Evolutionary conservation across 352 stramenopile genomes (phyloP), one percentile per base, ranked within the genome.

Genomic region (Globisporangium nodosum): DNA sequence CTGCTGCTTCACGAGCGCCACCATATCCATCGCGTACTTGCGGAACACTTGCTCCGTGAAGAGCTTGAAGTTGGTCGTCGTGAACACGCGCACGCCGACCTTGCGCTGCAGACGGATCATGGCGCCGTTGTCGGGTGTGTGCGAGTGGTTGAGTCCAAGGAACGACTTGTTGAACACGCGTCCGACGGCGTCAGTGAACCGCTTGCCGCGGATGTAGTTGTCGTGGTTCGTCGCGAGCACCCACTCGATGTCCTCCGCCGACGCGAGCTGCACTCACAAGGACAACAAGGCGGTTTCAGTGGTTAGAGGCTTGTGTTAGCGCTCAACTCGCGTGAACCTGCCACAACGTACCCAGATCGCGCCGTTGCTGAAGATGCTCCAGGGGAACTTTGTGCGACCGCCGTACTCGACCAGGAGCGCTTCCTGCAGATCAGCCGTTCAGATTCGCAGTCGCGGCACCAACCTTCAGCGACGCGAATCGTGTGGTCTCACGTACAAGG

Each of bases 121-220:
- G 1, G 33, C 33, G 33, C 33, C 33, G 9, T 37, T 37, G 33
- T 37, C 33, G 33, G 33, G 33, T 11, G 73, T 69, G 57, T 82
- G 52, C 20, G 63, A 53, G 57, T 87, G 76, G 54, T 88, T 91
- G 64, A 88, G 67, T 13, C 67, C 73, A n/a, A 91, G 78, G 48
- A 91, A 84, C 20, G 81, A 85, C 46, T 85, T 71, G 27, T 75
- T 68, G 58, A 88, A 87, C n/a, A 88, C 57, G 50, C 88, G 78
- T 3, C 72, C 57, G 55, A 87, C 86, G 1, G 76, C 77, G 35
- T 87, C 68, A 13, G 87, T 54, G 50, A 90, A 81, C 1, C 73
- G 69, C 46, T 81, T 58, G 3, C 78, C 73, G 58, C 86, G 87
- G 52, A 90, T 66, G 64, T 88, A 90, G 58, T 90, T 90, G 65